Base-by-base conservation (phyloP, 2,329 filamentous ascomycete genomes). In the Paraphoma chrysanthemicola region DNA sequence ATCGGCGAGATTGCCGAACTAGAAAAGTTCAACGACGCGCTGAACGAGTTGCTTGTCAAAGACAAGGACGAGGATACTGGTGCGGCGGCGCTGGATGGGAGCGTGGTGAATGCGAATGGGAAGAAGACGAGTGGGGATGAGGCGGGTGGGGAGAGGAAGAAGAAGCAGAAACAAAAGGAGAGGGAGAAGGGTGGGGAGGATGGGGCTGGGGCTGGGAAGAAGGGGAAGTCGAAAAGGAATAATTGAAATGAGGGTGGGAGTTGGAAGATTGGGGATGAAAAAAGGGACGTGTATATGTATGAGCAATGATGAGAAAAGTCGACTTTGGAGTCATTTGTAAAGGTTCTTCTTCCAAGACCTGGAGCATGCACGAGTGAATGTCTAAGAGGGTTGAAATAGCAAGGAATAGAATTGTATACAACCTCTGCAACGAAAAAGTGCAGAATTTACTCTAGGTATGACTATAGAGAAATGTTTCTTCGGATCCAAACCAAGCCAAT, bases 1-100 rank as follows among this genome's bases (percentile, higher is more conserved):
- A 78, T 93, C 30, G 86, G 87, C 8, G 89, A 92, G 63, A 90
- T 92, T 62, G 84, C 84, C 57, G 82, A 88, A 75, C 82, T 91
- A 45, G 86, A 87, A 63, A 81, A 82, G 62, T 90, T 86, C 67
- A 80, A 86, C 55, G 85, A 85, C 11, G 87, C 87, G 16, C 66
- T 91, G 54, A 77, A 83, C 59, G 80, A 81, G 72, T 71, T 90
- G 57, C 82, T 89, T 64, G 82, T 61, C 3, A 66, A 64, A 17
- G 66, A 71, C 3, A 65, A 70, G 14, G 67, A 72, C 16, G 59
- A 64, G 7, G 69, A 62, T 1, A 43, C 38, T 23, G 36, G 16
- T 28, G 56, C 12, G 10, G 51, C 45, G 6, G 59, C 33, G 1
- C 53, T 59, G 12, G 56, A 42, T 8, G 58, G 63, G 18, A 56